Percentiles rank a stretch among this genome's conserved stretches.
Evolutionary conservation across 768 basidiomycete species (phyloP).

Genomic region (Mrakia frigida): DNA sequence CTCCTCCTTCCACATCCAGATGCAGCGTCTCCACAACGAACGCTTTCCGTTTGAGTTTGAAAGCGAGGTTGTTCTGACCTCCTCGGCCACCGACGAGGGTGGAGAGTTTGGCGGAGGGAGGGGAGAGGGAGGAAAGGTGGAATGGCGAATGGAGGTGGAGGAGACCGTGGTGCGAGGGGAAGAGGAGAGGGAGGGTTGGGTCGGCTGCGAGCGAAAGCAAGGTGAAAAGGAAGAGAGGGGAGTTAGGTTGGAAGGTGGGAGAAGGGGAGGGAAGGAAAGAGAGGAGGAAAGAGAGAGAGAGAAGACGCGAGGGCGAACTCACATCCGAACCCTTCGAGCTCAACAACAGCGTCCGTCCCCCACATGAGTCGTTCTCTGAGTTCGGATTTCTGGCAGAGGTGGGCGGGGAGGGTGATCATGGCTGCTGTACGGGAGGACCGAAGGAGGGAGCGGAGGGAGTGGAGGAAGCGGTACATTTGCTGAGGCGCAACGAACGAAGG

Average conservation of each 20-base stretch:
- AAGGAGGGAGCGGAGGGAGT: constrained; percentile 59
- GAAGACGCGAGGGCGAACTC: constrained; percentile 39
- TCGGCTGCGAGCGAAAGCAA: constrained; percentile 54
- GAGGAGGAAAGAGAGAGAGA: constrained; percentile 29
- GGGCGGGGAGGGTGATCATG: constrained; percentile 56
- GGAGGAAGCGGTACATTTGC: constrained; percentile 63
- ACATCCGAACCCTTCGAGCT: constrained; percentile 75
- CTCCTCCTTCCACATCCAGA: constrained; percentile 47
- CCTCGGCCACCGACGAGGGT: constrained; percentile 66
- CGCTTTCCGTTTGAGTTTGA: constrained; percentile 82
- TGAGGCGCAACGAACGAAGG: constrained; percentile 28
- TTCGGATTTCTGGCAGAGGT: constrained; percentile 53
- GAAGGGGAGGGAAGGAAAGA: neutral
- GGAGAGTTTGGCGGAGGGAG: constrained; percentile 78
- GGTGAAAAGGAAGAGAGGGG: neutral
- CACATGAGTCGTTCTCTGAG: constrained; percentile 77
- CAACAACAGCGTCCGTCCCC: constrained; percentile 69
- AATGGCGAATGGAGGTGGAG: constrained; percentile 73
- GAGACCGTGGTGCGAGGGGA: constrained; percentile 81
- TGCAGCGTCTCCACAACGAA: constrained; percentile 88
- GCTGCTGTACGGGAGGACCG: constrained; percentile 50
- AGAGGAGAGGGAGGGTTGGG: constrained; percentile 65
- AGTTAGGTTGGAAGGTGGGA: neutral
- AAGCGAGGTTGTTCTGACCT: constrained; percentile 95
- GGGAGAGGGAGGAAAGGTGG: constrained; percentile 62